Percentiles rank a stretch among this genome's conserved stretches.
These are phyloP conservation scores for Elongisporangium anandrum DNA, from an alignment of 352 stramenopile species.

Conservation along the genomic window DNA sequence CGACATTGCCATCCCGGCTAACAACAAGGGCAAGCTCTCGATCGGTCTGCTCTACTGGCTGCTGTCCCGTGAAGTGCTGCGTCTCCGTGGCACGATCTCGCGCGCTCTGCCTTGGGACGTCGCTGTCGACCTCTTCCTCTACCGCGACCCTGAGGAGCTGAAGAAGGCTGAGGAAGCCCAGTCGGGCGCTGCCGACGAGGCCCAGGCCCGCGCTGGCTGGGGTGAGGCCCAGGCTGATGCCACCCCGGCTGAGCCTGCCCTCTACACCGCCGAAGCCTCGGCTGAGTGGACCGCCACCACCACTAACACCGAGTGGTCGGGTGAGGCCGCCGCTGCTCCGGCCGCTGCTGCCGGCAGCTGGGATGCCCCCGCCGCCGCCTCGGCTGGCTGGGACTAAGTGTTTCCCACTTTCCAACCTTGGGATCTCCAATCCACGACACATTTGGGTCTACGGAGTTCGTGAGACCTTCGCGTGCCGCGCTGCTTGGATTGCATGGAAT, in stretches of 20 bases:
- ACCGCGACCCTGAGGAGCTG: constrained; percentile 99
- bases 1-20: constrained; percentile 99
- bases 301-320: constrained; percentile 70
- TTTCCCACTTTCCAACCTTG: constrained; percentile 14
- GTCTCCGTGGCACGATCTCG: constrained; percentile 96
- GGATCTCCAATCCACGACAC: neutral
- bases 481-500: constrained; percentile 80
- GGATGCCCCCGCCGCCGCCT: constrained; percentile 43
- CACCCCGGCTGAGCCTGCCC: constrained; percentile 49
- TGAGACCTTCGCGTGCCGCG: neutral
- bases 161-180: constrained; percentile 99
- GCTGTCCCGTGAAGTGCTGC: constrained; percentile 97
- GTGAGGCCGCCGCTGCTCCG: constrained; percentile 46
- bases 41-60: constrained; percentile 99
- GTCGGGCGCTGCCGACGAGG: constrained; percentile 79
- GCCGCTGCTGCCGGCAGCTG: constrained; percentile 37
- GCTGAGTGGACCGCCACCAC: constrained; percentile 63
- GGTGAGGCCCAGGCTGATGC: constrained; percentile 48
- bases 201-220: constrained; percentile 64
- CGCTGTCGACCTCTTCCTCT: constrained; percentile 99
- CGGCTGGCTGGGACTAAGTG: constrained; percentile 79
- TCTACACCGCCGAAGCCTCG: constrained; percentile 37
- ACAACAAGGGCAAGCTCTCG: constrained; percentile 99
- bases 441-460: neutral
- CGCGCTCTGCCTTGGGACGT: constrained; percentile 96